phyloP scores from a whole-genome alignment of 1,284 basidiomycete genomes.

The Hemileia vastatrix region DNA sequence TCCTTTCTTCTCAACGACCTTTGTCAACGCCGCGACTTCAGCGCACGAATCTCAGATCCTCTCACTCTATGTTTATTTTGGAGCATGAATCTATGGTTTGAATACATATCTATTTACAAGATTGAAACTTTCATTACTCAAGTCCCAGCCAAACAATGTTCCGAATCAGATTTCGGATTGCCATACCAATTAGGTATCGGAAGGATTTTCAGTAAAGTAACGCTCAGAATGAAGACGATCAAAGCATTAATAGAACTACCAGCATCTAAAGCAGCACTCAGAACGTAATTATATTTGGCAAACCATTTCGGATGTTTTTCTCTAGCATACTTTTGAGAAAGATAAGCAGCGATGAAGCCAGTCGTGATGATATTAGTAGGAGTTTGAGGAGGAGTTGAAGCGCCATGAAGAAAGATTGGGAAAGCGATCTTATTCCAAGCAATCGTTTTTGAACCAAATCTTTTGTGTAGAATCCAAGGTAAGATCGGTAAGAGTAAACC shows the following conservation, averaged over 20 bases:
- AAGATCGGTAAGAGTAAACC: slow-evolving; percentile 47
- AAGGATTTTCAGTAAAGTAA: slow-evolving; percentile 35
- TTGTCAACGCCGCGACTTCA: too few relatives aligned
- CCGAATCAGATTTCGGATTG: slow-evolving; percentile 20
- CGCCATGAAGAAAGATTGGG: slow-evolving; percentile 49
- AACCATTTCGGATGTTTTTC: slow-evolving; percentile 39
- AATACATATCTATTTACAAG: too few relatives aligned
- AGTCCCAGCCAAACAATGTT: too few relatives aligned
- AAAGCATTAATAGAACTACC: slow-evolving; percentile 48
- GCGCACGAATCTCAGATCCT: too few relatives aligned
- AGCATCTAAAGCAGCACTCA: slow-evolving; percentile 49
- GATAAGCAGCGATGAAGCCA: slow-evolving; percentile 45
- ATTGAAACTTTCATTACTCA: too few relatives aligned
- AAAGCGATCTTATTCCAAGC: slow-evolving; percentile 45
- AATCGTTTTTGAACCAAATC: slow-evolving; percentile 41
- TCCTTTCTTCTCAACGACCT: too few relatives aligned
- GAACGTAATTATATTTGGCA: slow-evolving; percentile 38
- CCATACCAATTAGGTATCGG: slow-evolving; percentile 27
- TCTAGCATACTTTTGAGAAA: slow-evolving; percentile 45
- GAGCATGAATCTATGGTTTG: too few relatives aligned
- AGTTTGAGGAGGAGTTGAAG: slow-evolving; percentile 39
- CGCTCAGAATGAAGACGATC: slow-evolving; percentile 45
- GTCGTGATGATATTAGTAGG: slow-evolving; percentile 50
- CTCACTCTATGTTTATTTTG: too few relatives aligned
- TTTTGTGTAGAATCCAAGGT: slow-evolving; percentile 47